Conservation (phyloP, 257 asterid species). For the Penstemon davidsonii region DNA sequence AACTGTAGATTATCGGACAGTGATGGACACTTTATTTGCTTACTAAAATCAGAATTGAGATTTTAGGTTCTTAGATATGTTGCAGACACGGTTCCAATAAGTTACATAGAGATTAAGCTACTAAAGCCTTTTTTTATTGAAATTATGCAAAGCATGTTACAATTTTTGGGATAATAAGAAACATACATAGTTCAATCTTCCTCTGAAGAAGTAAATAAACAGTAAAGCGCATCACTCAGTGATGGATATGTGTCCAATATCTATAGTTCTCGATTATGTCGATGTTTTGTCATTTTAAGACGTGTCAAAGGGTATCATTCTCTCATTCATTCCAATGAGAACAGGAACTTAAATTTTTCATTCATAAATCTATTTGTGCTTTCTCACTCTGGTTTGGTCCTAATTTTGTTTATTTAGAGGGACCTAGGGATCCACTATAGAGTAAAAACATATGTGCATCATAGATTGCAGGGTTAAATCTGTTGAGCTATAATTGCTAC, state of each 20-base stretch:
- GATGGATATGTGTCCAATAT: neutral
- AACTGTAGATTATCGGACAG: neutral
- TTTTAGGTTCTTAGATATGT: constrained; percentile 7
- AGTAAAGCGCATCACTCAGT: neutral
- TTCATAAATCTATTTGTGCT: neutral
- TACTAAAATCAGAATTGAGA: neutral
- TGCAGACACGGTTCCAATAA: neutral
- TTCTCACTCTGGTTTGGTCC: neutral
- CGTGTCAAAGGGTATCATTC: neutral
- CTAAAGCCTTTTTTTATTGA: neutral
- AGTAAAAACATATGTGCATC: neutral
- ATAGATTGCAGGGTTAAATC: neutral
- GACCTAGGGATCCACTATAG: too few species aligned
- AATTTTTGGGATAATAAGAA: constrained; percentile 10
- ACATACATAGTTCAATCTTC: neutral
- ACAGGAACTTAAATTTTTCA: neutral
- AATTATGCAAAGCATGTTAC: neutral
- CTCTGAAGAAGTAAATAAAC: neutral
- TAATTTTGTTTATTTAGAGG: too few species aligned
- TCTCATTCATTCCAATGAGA: neutral
- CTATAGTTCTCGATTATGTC: neutral
- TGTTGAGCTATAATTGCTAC: neutral
- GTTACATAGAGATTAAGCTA: neutral
- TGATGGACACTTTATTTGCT: neutral
- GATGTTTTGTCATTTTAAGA: constrained; percentile 6